Evolutionary conservation across 163 green algal genomes (phyloP), one percentile per base, ranked within the genome.

Genomic region (Scenedesmus sp.): DNA sequence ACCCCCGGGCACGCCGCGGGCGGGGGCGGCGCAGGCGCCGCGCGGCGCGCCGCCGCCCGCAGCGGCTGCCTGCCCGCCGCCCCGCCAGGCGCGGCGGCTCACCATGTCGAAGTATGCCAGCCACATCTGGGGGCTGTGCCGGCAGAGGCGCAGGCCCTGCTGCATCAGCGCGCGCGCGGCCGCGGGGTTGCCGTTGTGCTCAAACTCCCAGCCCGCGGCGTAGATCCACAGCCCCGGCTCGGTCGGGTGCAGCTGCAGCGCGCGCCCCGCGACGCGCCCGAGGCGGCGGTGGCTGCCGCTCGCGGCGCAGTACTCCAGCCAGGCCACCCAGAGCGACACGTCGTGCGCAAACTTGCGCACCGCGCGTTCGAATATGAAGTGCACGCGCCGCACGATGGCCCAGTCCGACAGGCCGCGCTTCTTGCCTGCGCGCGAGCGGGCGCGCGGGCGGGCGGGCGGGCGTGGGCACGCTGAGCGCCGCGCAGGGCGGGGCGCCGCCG

Each of bases 361-460:
- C 4, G 94, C 92, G 2, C 95, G 90, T 75, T 96, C 89, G 78
- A 92, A 98, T 24, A 98, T 96, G 84, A 98, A 97, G 79, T 98
- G 92, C 11, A 96, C 86, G 42, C 95, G 87, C 17, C 88, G 85
- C 22, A 93, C 78, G n/a, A 96, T 92, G 54, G 81, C 85, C 11
- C 83, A 84, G 53, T 97, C 93, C 0, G 89, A 87, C 47, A 93
- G 69, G 11, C 66, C 86, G 26, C 84, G 83, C 77, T 96, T 92
- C 24, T 77, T 77, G 53, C 69, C 62, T 70, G 62, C 62, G n/a
- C n/a, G n/a, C n/a, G n/a, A n/a, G n/a, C n/a, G n/a, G n/a, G n/a
- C n/a, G n/a, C n/a, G n/a, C n/a, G n/a, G n/a, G n/a, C n/a, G n/a
- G n/a, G n/a, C n/a, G n/a, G n/a, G n/a, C n/a, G n/a, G n/a, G n/a